Evolutionary conservation across 228 moss, liverwort and hornwort genomes (phyloP).

Genomic region (Sphagnum magellanicum): DNA sequence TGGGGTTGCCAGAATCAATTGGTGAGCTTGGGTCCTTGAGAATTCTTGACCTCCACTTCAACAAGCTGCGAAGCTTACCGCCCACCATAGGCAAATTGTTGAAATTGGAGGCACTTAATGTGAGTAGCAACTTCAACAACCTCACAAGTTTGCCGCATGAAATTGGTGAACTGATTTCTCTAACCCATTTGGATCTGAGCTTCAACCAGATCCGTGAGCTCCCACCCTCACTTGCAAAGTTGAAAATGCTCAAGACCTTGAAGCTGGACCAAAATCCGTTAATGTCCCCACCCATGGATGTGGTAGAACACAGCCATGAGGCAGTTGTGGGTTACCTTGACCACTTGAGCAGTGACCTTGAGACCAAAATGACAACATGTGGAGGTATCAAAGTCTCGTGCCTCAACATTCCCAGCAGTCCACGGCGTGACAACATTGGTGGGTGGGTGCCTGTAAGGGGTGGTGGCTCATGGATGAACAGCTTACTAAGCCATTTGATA

Average conservation of each 20-base stretch:
- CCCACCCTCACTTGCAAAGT: slow-evolving; percentile 67
- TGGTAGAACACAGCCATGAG: slow-evolving; percentile 66
- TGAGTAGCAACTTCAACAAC: slow-evolving; percentile 90
- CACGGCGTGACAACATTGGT: slow-evolving; percentile 26
- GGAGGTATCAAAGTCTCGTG: slow-evolving; percentile 14
- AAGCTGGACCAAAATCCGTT: slow-evolving; percentile 85
- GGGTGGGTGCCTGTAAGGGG: slow-evolving; percentile 73
- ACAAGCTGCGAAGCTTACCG: slow-evolving; percentile 73
- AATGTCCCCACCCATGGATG: slow-evolving; percentile 66
- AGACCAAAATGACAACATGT: slow-evolving; percentile 2
- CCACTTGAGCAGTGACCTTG: slow-evolving; percentile 31
- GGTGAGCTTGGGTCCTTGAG: slow-evolving; percentile 56
- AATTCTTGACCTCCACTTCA: slow-evolving; percentile 69
- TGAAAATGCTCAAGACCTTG: slow-evolving; percentile 48
- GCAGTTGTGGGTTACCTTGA: slow-evolving; percentile 64
- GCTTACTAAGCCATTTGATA: slow-evolving; percentile 40
- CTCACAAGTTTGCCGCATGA: slow-evolving; percentile 60
- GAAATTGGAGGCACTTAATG: slow-evolving; percentile 57
- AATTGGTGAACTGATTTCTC: slow-evolving; percentile 54
- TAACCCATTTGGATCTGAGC: slow-evolving; percentile 60
- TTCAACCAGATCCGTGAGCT: slow-evolving; percentile 96
- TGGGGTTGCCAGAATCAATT: slow-evolving; percentile 51
- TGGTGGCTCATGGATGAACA: slow-evolving; percentile 38
- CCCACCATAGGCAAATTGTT: slow-evolving; percentile 49
- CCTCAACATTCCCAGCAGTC: slow-evolving; percentile 20